Evolutionary conservation across 2,329 filamentous ascomycete genomes (phyloP).

Genomic region (Sporothrix inflata): DNA sequence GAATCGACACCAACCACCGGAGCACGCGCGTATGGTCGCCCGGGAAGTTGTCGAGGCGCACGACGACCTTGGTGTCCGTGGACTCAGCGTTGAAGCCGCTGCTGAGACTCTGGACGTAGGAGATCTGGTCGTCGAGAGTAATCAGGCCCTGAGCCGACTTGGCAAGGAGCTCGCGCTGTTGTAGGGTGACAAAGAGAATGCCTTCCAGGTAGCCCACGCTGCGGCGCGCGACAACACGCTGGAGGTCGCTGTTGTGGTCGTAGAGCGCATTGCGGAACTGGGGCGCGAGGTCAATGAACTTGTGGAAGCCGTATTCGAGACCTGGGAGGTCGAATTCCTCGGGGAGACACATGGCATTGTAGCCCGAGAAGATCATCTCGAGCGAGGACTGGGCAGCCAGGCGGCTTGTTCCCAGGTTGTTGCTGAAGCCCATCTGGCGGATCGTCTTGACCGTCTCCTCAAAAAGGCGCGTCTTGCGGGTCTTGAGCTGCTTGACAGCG

Average conservation of each 20-base stretch:
- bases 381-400: constrained; percentile 74
- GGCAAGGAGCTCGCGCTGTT: constrained; percentile 60
- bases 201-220: constrained; percentile 88
- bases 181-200: constrained; percentile 67
- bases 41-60: constrained; percentile 24
- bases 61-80: not conserved
- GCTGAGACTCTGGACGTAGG: constrained; percentile 27
- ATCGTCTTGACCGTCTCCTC: constrained; percentile 83
- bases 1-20: constrained; percentile 70
- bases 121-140: constrained; percentile 30
- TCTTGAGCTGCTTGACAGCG: constrained; percentile 84
- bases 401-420: constrained; percentile 75
- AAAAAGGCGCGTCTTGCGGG: constrained; percentile 85
- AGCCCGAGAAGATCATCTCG: constrained; percentile 67
- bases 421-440: constrained; percentile 85
- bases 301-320: constrained; percentile 76
- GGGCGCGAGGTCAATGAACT: constrained; percentile 73
- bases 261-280: constrained; percentile 67
- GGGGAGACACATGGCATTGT: constrained; percentile 45
- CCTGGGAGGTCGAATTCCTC: constrained; percentile 40
- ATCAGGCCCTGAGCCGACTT: constrained; percentile 14
- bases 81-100: not conserved
- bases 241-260: constrained; percentile 84
- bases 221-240: constrained; percentile 74
- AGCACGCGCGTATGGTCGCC: constrained; percentile 41